Percentiles rank a stretch among this genome's conserved stretches.
These are phyloP conservation scores for Leccinum griseonigrum DNA, from an alignment of 1,284 basidiomycete genomes.

Conservation along the genomic window DNA sequence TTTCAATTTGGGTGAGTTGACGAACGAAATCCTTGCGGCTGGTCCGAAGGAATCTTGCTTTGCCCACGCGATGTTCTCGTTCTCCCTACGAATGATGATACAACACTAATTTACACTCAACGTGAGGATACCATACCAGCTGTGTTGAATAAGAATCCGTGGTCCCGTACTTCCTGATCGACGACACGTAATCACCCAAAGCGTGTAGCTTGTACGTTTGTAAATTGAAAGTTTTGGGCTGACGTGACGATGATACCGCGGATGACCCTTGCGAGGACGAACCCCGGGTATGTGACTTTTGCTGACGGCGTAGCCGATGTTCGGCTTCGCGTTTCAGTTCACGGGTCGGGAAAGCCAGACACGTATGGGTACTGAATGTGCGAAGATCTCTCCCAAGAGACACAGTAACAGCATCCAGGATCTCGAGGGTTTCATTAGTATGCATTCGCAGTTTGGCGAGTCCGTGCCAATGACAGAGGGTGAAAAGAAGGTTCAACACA, in stretches of 20 bases:
- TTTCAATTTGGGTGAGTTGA: slow-evolving; percentile 5
- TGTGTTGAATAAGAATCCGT: slow-evolving; percentile 14
- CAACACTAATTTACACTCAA: not conserved
- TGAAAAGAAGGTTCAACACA: slow-evolving; percentile 10
- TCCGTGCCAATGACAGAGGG: slow-evolving; percentile 15
- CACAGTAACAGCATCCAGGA: slow-evolving; percentile 1
- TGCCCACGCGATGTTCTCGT: slow-evolving; percentile 4
- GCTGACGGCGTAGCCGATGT: not conserved
- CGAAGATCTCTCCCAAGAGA: not conserved
- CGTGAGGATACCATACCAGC: not conserved
- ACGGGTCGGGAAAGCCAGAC: slow-evolving; percentile 1
- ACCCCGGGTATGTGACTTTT: not conserved
- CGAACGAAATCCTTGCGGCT: not conserved
- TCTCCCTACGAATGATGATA: slow-evolving; percentile 11
- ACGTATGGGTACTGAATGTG: not conserved
- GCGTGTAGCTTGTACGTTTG: slow-evolving; percentile 25
- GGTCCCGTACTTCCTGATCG: slow-evolving; percentile 17
- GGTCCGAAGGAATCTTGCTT: slow-evolving; percentile 1
- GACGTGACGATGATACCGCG: not conserved
- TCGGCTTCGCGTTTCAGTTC: slow-evolving; percentile 2
- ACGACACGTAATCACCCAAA: slow-evolving; percentile 16
- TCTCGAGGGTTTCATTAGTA: not conserved
- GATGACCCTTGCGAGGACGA: not conserved
- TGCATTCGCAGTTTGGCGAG: not conserved
- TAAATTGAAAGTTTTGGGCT: slow-evolving; percentile 19